Evolutionary conservation across 176 grass and related monocot genomes (phyloP), one percentile per base, ranked within the genome.

Genomic region (Ensete ventricosum): DNA sequence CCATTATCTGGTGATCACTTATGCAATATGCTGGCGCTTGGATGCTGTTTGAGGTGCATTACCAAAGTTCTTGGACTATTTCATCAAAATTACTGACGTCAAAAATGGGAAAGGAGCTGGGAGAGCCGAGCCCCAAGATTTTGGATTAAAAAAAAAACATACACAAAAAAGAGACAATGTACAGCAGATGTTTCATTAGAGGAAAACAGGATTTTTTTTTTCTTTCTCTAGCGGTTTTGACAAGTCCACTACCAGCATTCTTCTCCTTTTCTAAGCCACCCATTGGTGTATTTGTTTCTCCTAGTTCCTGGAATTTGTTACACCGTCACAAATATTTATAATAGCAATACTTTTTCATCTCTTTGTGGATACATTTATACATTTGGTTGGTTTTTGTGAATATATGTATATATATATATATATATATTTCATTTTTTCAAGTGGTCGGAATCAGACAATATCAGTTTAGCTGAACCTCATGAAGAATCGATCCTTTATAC

Each of bases 101-200:
- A 74, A 72, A 66, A 66, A 82, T 76, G 86, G 52, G 79, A 85
- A 89, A 89, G 82, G 86, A 53, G 81, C 78, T 77, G 87, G 76
- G 77, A 81, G 81, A 84, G 86, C 83, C 82, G 22, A 23, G 1
- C 24, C 24, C 85, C 53, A 34, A 84, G 83, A 85, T 92, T 96
- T 92, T 96, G 89, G 80, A 89, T 84, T n/a, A n/a, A n/a, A n/a
- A n/a, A n/a, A n/a, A n/a, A 50, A 53, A 5, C 34, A 9, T 6
- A 43, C 34, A 43, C 34, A 43, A 25, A 29, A 34, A 29, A 34
- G 34, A 43, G 22, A 23, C 16, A 51, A 51, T 70, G 67, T 70
- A 70, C 67, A 70, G 34, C 67, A 70, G 34, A 70, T 11, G 49
- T n/a, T n/a, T 70, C 20, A 21, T 2, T 29, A 70, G 67, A 70